These are phyloP conservation scores for Crucihimalaya himalaica DNA, from an alignment of 345 rosid species.

Conservation along the genomic window DNA sequence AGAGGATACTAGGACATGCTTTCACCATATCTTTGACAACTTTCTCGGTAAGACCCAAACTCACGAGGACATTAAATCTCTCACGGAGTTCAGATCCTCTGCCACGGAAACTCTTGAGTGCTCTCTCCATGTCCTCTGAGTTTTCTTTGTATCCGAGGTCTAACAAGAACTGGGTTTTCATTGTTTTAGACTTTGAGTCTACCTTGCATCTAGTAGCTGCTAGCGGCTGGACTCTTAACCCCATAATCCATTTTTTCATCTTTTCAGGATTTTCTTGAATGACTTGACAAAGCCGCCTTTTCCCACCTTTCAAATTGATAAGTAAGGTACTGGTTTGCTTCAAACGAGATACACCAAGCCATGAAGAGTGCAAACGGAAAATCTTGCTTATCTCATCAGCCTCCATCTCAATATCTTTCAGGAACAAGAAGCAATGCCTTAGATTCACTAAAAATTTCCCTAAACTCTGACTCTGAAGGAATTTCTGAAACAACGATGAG, in stretches of 20 bases:
- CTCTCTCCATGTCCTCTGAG: conserved; percentile 45
- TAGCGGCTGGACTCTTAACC: conserved; percentile 48
- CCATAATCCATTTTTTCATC: conserved; percentile 65
- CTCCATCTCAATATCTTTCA: conserved; percentile 66
- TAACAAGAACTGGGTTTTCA: conserved; percentile 62
- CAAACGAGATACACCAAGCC: conserved; percentile 55
- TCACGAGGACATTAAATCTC: conserved; percentile 64
- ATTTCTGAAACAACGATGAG: conserved; percentile 48
- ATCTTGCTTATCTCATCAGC: conserved; percentile 50
- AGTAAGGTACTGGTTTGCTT: conserved; percentile 56
- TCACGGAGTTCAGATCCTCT: conserved; percentile 61
- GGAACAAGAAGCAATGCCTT: conserved; percentile 52
- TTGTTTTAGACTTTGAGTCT: conserved; percentile 33
- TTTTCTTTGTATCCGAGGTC: conserved; percentile 57
- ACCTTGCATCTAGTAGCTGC: conserved; percentile 37
- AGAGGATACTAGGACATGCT: conserved; percentile 61
- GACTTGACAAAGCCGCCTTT: conserved; percentile 53
- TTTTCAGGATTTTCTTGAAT: conserved; percentile 64
- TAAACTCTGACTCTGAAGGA: conserved; percentile 47
- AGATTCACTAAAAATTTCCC: conserved; percentile 52
- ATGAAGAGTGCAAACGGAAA: conserved; percentile 41
- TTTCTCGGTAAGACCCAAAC: conserved; percentile 56
- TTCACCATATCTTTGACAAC: conserved; percentile 61
- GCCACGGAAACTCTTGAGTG: conserved; percentile 62
- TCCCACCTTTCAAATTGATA: conserved; percentile 52